Base-by-base conservation (phyloP, 2,329 filamentous ascomycete species). In the Paramyrothecium roridum region DNA sequence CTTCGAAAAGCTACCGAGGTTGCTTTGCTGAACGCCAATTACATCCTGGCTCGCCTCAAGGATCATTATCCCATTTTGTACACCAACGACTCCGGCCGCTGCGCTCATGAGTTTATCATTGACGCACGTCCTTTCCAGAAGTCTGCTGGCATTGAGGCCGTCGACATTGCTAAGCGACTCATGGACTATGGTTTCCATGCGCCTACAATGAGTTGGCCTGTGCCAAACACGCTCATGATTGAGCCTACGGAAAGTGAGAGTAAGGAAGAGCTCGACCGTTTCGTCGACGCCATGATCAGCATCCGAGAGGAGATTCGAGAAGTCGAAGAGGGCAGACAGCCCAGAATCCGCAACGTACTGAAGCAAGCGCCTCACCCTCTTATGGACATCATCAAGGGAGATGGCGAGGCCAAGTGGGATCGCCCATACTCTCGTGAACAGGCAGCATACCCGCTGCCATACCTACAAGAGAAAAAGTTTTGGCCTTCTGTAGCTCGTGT, bases 181-280 rank as follows among this genome's bases (percentile, higher is more conserved):
- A 93, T 97, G 74, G 93, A 98, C 70, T 98, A 96, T 70, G 93
- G 93, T 46, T 98, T 98, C 84, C 93, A 98, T 73, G 90, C 93
- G 1, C 93, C 93, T 0, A 98, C 93, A 53, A 97, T 98, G 93
- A 92, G 87, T 70, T 97, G 91, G 90, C 93, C 93, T 2, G 92
- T 98, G 2, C 84, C 91, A 52, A 96, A 96, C 75, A 97, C 93
- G 1, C 84, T 98, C 48, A 98, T 98, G 93, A 96, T 98, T 62
- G 93, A 98, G 78, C 93, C 93, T 2, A 98, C 93, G 0, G 93
- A 97, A 76, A 93, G 88, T 16, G 93, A 98, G 79, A 90, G 85
- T 73, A 93, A 95, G 72, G 88, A 88, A 59, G 93, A 98, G 78
- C 84, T 98, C 2, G 93, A 97, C 73, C 88, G 93, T 21, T 97